Percentiles rank a stretch among this genome's conserved stretches.
phyloP scores from a whole-genome alignment of 371 early-diverging fungal genomes.

The Choanephora cucurbitarum region DNA sequence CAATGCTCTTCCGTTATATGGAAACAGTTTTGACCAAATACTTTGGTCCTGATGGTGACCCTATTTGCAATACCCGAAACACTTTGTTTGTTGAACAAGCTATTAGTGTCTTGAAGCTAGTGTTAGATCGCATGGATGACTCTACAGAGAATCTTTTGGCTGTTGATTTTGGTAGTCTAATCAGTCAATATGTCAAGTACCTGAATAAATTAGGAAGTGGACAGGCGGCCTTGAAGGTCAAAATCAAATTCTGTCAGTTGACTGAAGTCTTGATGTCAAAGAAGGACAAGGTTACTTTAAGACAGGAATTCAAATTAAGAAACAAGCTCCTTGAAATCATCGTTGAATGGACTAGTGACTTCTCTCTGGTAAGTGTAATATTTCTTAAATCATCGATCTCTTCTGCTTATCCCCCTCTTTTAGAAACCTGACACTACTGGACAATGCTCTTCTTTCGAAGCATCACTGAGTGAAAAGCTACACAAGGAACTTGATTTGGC shows the following conservation, averaged over 20 bases:
- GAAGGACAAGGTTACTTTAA: constrained; percentile 75
- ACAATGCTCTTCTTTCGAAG: constrained; percentile 42
- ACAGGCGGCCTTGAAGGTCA: constrained; percentile 71
- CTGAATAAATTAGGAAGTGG: constrained; percentile 72
- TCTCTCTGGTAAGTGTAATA: constrained; percentile 49
- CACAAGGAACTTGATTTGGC: constrained; percentile 82
- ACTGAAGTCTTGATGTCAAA: constrained; percentile 81
- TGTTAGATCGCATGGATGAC: constrained; percentile 81
- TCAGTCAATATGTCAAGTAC: constrained; percentile 79
- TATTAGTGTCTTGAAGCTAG: constrained; percentile 81
- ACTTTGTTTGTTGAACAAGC: constrained; percentile 90
- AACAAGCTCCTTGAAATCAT: constrained; percentile 82
- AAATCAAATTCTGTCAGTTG: constrained; percentile 85
- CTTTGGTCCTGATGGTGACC: constrained; percentile 78
- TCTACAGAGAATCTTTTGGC: constrained; percentile 67
- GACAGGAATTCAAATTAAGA: constrained; percentile 86
- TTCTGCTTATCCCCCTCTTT: not conserved
- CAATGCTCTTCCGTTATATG: constrained; percentile 82
- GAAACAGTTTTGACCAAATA: constrained; percentile 75
- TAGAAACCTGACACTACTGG: constrained; percentile 41
- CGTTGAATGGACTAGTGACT: constrained; percentile 89
- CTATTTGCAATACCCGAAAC: constrained; percentile 74
- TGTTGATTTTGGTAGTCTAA: constrained; percentile 81
- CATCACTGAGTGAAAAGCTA: constrained; percentile 58
- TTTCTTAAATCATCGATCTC: not conserved